Percentiles rank a stretch among this genome's conserved stretches.
Conservation (phyloP, 2,329 filamentous ascomycete species). For the Chrysosporium keratinophilum region DNA sequence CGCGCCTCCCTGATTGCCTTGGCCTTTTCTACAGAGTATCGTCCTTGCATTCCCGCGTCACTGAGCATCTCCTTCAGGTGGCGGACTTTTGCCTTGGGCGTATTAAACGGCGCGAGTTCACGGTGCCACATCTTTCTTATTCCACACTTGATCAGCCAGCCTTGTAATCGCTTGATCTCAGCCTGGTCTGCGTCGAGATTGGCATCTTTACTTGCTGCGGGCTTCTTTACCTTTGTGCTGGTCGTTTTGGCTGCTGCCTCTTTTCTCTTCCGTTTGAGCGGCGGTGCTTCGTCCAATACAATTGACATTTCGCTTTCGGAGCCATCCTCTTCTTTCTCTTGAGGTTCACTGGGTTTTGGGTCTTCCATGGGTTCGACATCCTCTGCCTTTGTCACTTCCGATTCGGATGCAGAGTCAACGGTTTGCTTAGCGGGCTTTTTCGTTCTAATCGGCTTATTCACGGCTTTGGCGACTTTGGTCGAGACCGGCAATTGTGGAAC, state of each 20-base stretch:
- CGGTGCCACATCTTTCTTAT: conserved; percentile 84
- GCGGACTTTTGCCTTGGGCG: conserved; percentile 65
- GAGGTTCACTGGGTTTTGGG: conserved; percentile 3
- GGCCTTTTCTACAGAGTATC: conserved; percentile 76
- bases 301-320: conserved; percentile 60
- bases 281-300: conserved; percentile 64
- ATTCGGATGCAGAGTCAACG: not conserved
- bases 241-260: conserved; percentile 17
- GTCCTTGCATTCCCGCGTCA: conserved; percentile 77
- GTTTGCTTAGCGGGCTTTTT: not conserved
- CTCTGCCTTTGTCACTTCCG: conserved; percentile 12
- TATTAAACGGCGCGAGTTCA: conserved; percentile 67
- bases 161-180: conserved; percentile 80
- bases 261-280: conserved; percentile 30
- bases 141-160: conserved; percentile 79
- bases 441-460: conserved; percentile 10
- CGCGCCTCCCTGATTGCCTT: conserved; percentile 76
- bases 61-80: conserved; percentile 70
- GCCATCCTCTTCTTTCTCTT: conserved; percentile 11
- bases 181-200: conserved; percentile 53
- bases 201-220: conserved; percentile 28
- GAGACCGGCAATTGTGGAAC: not conserved
- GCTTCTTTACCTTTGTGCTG: conserved; percentile 26
- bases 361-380: not conserved
- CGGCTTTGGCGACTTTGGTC: not conserved